phyloP scores from a whole-genome alignment of 2,329 filamentous ascomycete species.

The Penicillium sp. region DNA sequence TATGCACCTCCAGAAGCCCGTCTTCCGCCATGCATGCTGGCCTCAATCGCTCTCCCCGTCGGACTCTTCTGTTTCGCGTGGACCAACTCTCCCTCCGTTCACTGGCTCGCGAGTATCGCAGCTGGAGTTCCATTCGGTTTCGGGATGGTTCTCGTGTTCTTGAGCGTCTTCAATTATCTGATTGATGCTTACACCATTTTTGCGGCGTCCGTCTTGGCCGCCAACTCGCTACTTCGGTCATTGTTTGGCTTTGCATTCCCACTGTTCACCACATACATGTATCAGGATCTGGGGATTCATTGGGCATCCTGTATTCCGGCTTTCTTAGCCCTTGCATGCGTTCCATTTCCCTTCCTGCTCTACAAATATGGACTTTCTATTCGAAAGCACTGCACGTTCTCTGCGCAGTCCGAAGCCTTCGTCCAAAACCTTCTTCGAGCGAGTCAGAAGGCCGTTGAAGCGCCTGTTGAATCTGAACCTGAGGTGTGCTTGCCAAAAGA shows the following conservation, averaged over 20 bases:
- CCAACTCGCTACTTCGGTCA: constrained; percentile 47
- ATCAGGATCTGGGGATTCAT: constrained; percentile 44
- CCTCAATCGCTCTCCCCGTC: constrained; percentile 52
- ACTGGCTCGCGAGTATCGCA: constrained; percentile 40
- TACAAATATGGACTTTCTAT: constrained; percentile 43
- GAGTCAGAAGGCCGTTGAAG: neutral
- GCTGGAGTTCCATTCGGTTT: constrained; percentile 42
- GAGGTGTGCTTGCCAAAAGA: constrained; percentile 1
- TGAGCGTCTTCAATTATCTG: constrained; percentile 43
- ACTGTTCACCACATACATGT: constrained; percentile 48
- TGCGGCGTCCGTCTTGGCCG: constrained; percentile 43
- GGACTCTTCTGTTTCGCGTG: constrained; percentile 60
- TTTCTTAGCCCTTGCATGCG: constrained; percentile 45
- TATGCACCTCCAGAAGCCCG: constrained; percentile 60
- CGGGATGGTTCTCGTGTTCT: constrained; percentile 42
- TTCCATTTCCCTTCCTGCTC: constrained; percentile 46
- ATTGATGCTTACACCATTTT: constrained; percentile 46
- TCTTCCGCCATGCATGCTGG: constrained; percentile 49
- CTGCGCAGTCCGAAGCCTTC: constrained; percentile 34
- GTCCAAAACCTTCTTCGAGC: constrained; percentile 18
- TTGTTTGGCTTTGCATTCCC: constrained; percentile 49
- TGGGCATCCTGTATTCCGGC: constrained; percentile 48
- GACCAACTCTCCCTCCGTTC: constrained; percentile 49
- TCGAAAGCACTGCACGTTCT: constrained; percentile 43
- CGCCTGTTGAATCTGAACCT: neutral